Conservation (phyloP, 1,139 yeast species). For the Candida sp. region DNA sequence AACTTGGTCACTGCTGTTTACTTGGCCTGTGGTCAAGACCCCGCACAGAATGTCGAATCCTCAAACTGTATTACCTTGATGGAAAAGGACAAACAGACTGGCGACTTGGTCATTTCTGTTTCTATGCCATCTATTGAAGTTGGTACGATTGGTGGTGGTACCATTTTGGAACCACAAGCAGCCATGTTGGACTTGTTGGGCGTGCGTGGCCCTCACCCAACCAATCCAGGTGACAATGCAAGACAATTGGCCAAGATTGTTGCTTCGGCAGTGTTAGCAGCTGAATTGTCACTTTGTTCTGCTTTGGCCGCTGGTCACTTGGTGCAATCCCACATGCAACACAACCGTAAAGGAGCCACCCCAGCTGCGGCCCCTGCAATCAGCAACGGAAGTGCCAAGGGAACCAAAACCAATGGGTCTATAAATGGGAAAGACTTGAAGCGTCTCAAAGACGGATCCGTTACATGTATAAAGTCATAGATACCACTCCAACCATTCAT, state of each 20-base stretch:
- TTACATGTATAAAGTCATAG: slow-evolving; percentile 66
- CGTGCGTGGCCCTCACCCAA: slow-evolving; percentile 95
- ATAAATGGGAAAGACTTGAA: slow-evolving; percentile 43
- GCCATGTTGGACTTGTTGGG: slow-evolving; percentile 96
- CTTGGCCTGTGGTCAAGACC: slow-evolving; percentile 98
- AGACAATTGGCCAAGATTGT: slow-evolving; percentile 94
- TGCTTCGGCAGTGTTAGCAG: slow-evolving; percentile 96
- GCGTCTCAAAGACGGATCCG: slow-evolving; percentile 70
- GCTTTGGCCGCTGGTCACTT: slow-evolving; percentile 99
- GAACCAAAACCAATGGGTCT: slow-evolving; percentile 10
- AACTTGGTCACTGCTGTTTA: slow-evolving; percentile 93
- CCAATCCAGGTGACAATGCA: slow-evolving; percentile 94
- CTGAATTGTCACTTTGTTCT: slow-evolving; percentile 91
- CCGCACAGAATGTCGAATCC: slow-evolving; percentile 97
- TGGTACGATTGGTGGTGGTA: slow-evolving; percentile 99
- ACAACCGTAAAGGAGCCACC: slow-evolving; percentile 75
- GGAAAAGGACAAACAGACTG: slow-evolving; percentile 67
- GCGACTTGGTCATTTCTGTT: slow-evolving; percentile 88
- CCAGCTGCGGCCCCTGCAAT: slow-evolving; percentile 21
- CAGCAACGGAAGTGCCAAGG: slow-evolving; percentile 14
- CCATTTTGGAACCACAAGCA: slow-evolving; percentile 95
- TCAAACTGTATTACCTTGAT: slow-evolving; percentile 97
- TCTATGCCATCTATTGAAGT: slow-evolving; percentile 99
- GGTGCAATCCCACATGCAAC: slow-evolving; percentile 98
- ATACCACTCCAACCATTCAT: background rate